Percentiles rank a stretch among this genome's conserved stretches.
phyloP scores from a whole-genome alignment of 345 rosid genomes.

The Dimocarpus longan region DNA sequence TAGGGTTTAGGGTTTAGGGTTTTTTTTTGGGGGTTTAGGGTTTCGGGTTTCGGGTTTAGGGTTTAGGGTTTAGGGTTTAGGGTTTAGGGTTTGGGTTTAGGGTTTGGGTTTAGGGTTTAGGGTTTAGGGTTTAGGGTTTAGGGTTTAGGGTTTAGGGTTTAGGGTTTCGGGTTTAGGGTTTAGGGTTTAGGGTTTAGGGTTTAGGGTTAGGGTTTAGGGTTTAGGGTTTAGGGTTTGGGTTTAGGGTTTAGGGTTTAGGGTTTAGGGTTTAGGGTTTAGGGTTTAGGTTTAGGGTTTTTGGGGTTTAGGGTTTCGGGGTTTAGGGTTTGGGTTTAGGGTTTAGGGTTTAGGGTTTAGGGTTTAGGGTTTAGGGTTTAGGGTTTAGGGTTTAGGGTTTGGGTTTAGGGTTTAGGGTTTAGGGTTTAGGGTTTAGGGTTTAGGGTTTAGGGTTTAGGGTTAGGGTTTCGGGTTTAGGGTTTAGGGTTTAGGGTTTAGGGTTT shows the following conservation, averaged over 20 bases:
- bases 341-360: slow-evolving; percentile 8
- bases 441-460: slow-evolving; percentile 13
- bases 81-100: too few species aligned
- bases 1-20: too few species aligned
- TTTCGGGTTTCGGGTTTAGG: too few species aligned
- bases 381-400: not conserved
- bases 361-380: slow-evolving; percentile 9
- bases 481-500: slow-evolving; percentile 22
- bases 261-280: slow-evolving; percentile 23
- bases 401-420: slow-evolving; percentile 1
- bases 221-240: slow-evolving; percentile 27
- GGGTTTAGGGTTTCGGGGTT: slow-evolving; percentile 26
- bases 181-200: slow-evolving; percentile 25
- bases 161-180: slow-evolving; percentile 27
- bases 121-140: slow-evolving; percentile 32
- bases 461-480: slow-evolving; percentile 18
- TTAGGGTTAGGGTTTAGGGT: slow-evolving; percentile 25
- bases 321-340: slow-evolving; percentile 18
- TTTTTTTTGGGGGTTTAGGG: too few species aligned
- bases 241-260: slow-evolving; percentile 23
- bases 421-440: slow-evolving; percentile 23
- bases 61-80: too few species aligned
- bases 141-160: slow-evolving; percentile 30
- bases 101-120: too few species aligned
- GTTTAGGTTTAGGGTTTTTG: slow-evolving; percentile 15